Evolutionary conservation across 75 land plant species (phyloP), one percentile per base, ranked within the genome.

Genomic region (Ceratopteris richardii): DNA sequence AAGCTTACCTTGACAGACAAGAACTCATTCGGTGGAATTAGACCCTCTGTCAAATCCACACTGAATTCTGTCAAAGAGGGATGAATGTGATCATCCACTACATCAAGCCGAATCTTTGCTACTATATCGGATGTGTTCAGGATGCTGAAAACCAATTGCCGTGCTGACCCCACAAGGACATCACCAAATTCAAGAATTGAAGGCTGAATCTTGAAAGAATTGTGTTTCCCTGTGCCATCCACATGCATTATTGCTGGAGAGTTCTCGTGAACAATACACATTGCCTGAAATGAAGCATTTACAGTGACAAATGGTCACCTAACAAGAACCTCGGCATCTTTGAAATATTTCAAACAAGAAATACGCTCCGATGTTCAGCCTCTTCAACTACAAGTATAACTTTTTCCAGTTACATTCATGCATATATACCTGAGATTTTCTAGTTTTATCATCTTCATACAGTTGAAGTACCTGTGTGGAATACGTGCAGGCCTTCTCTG

Each of bases 401-500:
- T 33, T 33, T 3, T 33, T 33, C 37, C 9, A 33, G 37, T 9
- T 33, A 33, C 37, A 4, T 33, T 33, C 37, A 33, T 33, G 37
- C 9, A 33, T 9, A 33, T 9, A 33, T 3, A 33, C 9, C 37
- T 9, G 3, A 33, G 37, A 3, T 33, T 3, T 9, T 9, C 3
- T 4, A 33, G 37, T 9, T 9, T 4, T 33, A 9, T 4, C 3
- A 3, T 9, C 9, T 33, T 33, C 37, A 33, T 33, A 9, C 37
- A 33, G 37, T 9, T 33, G 3, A 3, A 23, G 54, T 54, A 72
- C 75, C 58, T 21, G 28, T 28, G 71, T 64, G 27, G 50, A 51
- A 53, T 60, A 72, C 18, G 63, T 44, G n/a, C 63, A 37, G 12
- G 75, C 75, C n/a, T 72, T 65, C 22, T 60, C 66, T 16, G 75